These are phyloP conservation scores for Penicillium simplicissimum DNA, from an alignment of 495 filamentous ascomycete genomes.

Conservation along the genomic window DNA sequence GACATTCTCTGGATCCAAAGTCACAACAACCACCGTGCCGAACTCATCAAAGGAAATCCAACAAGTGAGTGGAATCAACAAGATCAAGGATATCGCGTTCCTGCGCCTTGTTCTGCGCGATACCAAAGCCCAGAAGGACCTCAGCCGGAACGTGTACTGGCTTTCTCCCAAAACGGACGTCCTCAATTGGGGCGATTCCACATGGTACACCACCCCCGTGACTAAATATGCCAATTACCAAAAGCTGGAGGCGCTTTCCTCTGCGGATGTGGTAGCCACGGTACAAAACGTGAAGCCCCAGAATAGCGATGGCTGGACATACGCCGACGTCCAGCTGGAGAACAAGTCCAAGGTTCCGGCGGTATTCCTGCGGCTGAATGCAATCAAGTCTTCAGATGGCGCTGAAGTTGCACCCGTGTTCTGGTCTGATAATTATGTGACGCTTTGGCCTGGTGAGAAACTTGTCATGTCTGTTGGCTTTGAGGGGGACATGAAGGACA, in stretches of 20 bases:
- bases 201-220: conserved; percentile 61
- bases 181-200: conserved; percentile 56
- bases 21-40: conserved; percentile 23
- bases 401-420: conserved; percentile 52
- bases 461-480: conserved; percentile 33
- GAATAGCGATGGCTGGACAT: conserved; percentile 6
- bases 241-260: conserved; percentile 41
- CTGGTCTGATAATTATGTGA: conserved; percentile 66
- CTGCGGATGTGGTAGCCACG: conserved; percentile 37
- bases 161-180: conserved; percentile 48
- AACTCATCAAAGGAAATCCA: conserved; percentile 31
- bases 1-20: conserved; percentile 28
- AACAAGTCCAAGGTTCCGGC: conserved; percentile 55
- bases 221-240: conserved; percentile 54
- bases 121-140: conserved; percentile 6
- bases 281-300: conserved; percentile 5
- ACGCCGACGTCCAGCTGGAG: conserved; percentile 43
- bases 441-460: conserved; percentile 59
- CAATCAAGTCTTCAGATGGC: conserved; percentile 36
- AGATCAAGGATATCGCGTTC: conserved; percentile 50
- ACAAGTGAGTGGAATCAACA: conserved; percentile 29
- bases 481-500: conserved; percentile 14
- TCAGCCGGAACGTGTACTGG: conserved; percentile 68
- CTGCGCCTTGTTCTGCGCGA: conserved; percentile 49
- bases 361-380: conserved; percentile 55